Evolutionary conservation across 2,329 filamentous ascomycete genomes (phyloP).

Genomic region (Arthrobotrys sinensis): DNA sequence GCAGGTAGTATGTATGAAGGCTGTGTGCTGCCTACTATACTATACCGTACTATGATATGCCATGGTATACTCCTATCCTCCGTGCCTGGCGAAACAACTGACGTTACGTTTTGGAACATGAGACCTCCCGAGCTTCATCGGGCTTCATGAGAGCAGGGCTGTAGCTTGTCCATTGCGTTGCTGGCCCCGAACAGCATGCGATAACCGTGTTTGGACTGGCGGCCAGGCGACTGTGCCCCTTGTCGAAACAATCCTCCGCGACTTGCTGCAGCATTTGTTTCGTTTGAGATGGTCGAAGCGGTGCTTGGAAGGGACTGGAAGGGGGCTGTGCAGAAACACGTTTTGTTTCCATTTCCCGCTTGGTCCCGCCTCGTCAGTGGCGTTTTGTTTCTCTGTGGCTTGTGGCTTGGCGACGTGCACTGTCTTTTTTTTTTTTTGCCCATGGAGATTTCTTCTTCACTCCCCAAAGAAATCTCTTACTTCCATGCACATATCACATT

Average conservation of each 20-base stretch:
- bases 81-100: constrained; percentile 42
- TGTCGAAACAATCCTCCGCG: constrained; percentile 36
- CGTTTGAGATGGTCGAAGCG: constrained; percentile 32
- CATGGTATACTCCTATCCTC: neutral
- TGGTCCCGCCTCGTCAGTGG: constrained; percentile 19
- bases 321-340: constrained; percentile 38
- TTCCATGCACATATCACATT: neutral
- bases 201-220: constrained; percentile 14
- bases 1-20: neutral
- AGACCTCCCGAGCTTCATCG: constrained; percentile 48
- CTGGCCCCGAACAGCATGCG: neutral
- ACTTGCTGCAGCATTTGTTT: constrained; percentile 35
- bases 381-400: constrained; percentile 18
- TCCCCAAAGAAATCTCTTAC: neutral
- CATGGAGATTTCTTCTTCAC: neutral
- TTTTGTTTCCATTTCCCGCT: constrained; percentile 40
- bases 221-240: constrained; percentile 9
- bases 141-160: constrained; percentile 15
- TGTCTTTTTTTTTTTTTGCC: neutral
- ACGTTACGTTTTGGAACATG: constrained; percentile 45
- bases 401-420: neutral
- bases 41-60: no score
- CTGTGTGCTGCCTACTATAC: neutral
- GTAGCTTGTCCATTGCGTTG: neutral
- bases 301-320: neutral